Conservation (phyloP, 106 monocot species). For the Gastrodia elata region DNA sequence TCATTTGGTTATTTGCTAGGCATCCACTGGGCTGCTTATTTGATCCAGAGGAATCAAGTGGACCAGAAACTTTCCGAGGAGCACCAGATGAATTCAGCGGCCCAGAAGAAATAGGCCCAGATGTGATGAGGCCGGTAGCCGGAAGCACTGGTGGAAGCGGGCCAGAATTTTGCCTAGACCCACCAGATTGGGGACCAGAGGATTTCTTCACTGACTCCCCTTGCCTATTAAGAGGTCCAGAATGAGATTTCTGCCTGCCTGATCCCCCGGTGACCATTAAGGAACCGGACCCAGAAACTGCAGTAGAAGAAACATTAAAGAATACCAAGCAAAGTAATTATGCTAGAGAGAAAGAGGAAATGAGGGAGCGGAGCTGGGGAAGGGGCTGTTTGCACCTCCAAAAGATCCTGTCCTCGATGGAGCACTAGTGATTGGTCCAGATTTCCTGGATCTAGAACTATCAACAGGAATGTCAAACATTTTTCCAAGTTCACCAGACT, state of each 20-base stretch:
- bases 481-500: slow-evolving; percentile 68
- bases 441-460: slow-evolving; percentile 58
- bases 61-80: slow-evolving; percentile 59
- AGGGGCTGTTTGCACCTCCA: slow-evolving; percentile 27
- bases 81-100: slow-evolving; percentile 70
- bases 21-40: slow-evolving; percentile 39
- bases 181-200: slow-evolving; percentile 72
- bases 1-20: slow-evolving; percentile 51
- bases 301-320: slow-evolving; percentile 12
- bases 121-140: slow-evolving; percentile 75
- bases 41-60: slow-evolving; percentile 57
- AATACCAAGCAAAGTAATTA: background rate
- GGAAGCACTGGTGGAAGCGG: slow-evolving; percentile 57
- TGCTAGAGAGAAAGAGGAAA: background rate
- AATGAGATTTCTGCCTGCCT: slow-evolving; percentile 46
- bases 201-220: slow-evolving; percentile 48
- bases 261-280: slow-evolving; percentile 27
- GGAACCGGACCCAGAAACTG: slow-evolving; percentile 21
- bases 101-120: slow-evolving; percentile 68
- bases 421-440: slow-evolving; percentile 35
- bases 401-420: slow-evolving; percentile 31
- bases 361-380: slow-evolving; percentile 41
- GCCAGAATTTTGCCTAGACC: slow-evolving; percentile 73
- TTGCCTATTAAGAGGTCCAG: slow-evolving; percentile 49
- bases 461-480: slow-evolving; percentile 75